Percentiles rank a stretch among this genome's conserved stretches.
Conservation (phyloP, 768 basidiomycete genomes). For the Xanthoconium purpureum region DNA sequence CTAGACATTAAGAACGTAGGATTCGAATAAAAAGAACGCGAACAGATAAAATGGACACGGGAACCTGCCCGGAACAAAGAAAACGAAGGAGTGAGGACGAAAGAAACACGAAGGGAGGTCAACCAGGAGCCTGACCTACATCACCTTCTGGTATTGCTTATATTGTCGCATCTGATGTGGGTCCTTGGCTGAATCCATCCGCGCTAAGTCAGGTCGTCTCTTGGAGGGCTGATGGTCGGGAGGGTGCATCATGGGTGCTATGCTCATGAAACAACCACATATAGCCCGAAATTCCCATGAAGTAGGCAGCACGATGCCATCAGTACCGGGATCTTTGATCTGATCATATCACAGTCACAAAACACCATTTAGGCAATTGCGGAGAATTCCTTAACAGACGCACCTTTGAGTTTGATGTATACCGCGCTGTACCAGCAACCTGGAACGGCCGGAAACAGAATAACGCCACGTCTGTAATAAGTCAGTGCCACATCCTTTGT, state of each 20-base stretch:
- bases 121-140: conserved; percentile 19
- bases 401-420: too few species aligned
- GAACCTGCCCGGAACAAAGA: conserved; percentile 19
- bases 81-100: background rate
- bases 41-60: conserved; percentile 2
- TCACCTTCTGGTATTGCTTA: background rate
- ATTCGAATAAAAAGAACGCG: conserved; percentile 5
- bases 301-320: too few species aligned
- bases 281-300: too few species aligned
- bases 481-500: too few species aligned
- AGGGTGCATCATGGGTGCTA: background rate
- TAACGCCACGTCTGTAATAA: too few species aligned
- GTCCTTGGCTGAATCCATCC: background rate
- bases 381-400: too few species aligned
- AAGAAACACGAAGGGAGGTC: conserved; percentile 16
- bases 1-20: conserved; percentile 10
- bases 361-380: too few species aligned
- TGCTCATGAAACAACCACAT: background rate
- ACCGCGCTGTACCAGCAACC: too few species aligned
- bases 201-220: background rate
- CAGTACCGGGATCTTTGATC: too few species aligned
- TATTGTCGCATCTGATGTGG: background rate
- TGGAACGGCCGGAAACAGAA: too few species aligned
- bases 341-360: background rate
- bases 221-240: background rate